A percentile compares a stretch with the other conserved stretches of the same genome.
phyloP scores from a whole-genome alignment of 2,329 filamentous ascomycete species.

The Colletotrichum plurivorum region DNA sequence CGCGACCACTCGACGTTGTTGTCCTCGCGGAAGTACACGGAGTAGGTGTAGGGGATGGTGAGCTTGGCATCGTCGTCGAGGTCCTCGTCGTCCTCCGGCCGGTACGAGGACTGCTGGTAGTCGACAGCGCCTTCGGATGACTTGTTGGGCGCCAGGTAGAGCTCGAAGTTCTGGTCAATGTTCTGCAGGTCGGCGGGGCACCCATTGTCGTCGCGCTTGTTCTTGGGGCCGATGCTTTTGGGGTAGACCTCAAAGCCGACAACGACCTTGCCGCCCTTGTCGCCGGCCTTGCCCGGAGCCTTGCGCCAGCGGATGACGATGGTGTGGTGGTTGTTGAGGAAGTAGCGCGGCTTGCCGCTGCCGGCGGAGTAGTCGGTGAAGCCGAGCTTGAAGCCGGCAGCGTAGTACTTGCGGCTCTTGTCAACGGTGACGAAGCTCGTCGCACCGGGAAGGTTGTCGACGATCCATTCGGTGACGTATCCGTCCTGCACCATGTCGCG shows the following conservation, averaged over 20 bases:
- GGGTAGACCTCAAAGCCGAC: slow-evolving; percentile 93
- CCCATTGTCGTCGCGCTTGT: slow-evolving; percentile 72
- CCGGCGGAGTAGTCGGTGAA: slow-evolving; percentile 76
- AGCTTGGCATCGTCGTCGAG: slow-evolving; percentile 76
- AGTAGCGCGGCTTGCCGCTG: slow-evolving; percentile 75
- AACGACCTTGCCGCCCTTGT: slow-evolving; percentile 82
- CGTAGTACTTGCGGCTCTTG: slow-evolving; percentile 88
- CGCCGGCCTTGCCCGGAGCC: slow-evolving; percentile 77
- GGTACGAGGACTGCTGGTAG: slow-evolving; percentile 72
- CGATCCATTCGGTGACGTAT: slow-evolving; percentile 94
- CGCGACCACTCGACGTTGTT: slow-evolving; percentile 84
- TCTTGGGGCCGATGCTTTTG: slow-evolving; percentile 79
- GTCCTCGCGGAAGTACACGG: slow-evolving; percentile 90
- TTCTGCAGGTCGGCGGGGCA: slow-evolving; percentile 78
- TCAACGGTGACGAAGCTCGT: slow-evolving; percentile 91
- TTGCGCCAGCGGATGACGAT: slow-evolving; percentile 84
- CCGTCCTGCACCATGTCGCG: slow-evolving; percentile 81
- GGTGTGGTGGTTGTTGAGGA: slow-evolving; percentile 90
- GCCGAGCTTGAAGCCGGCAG: slow-evolving; percentile 90
- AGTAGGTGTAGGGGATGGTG: slow-evolving; percentile 88
- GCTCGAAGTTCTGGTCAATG: slow-evolving; percentile 75
- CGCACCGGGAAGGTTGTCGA: slow-evolving; percentile 90
- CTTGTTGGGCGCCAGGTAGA: slow-evolving; percentile 76
- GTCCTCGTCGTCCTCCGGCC: slow-evolving; percentile 68
- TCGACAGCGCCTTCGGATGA: slow-evolving; percentile 62